Evolutionary conservation across 345 rosid genomes (phyloP), one percentile per base, ranked within the genome.

Genomic region (Eucalyptus grandis): DNA sequence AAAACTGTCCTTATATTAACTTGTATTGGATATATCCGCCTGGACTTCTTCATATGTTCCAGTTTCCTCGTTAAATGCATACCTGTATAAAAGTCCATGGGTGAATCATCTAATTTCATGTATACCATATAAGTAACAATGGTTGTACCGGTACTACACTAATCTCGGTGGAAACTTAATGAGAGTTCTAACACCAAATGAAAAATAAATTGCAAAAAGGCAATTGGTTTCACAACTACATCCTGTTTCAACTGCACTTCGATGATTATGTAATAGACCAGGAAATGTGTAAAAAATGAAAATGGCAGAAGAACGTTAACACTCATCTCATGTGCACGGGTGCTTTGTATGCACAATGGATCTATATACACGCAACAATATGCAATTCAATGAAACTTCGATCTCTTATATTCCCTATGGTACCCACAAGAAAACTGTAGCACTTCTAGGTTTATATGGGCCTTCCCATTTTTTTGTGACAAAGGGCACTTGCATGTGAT

Each of bases 1-100:
- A 40, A 21, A 11, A 10, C 85, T 77, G 85, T 77, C 47, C 49
- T 27, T 47, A 15, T 27, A 72, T 91, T 87, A 92, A 88, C 86
- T 92, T 30, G 54, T 91, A 58, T 30, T 72, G 44, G 94, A 67
- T 17, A 88, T 90, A 46, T 19, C 92, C 19, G 88, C 93, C 14
- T 86, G 88, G 51, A 95, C 90, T 88, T 94, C 95, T 27, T 93
- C 93, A 22, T 95, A 96, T 4, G 88, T 51, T 49, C 95, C 95
- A 9, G 93, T 95, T 88, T 91, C 94, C 92, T 94, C 95, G 4
- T 94, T 95, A 89, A 77, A 96, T 9, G 94, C 93, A 89, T 94
- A 96, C 96, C 98, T 96, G 82, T 9, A 72, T 50, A 49, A 40
- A 12, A 37, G 51, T n/a, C 40, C 47, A n/a, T 3, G 1, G 24